Percentiles rank a stretch among this genome's conserved stretches.
These are phyloP conservation scores for Phoma herbarum DNA, from an alignment of 2,329 filamentous ascomycete genomes.

Conservation along the genomic window DNA sequence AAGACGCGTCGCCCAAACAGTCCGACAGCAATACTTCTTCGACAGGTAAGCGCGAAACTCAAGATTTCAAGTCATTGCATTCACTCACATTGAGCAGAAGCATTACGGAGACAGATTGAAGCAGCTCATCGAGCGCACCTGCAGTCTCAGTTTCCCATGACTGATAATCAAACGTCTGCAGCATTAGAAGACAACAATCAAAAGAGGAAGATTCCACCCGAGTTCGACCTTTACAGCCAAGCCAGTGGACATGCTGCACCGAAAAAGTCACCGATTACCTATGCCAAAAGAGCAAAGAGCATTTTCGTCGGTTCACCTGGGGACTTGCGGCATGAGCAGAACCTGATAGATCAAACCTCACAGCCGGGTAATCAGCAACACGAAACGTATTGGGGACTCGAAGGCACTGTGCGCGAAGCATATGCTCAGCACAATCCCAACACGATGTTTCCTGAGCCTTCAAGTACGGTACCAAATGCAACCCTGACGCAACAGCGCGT, in stretches of 20 bases:
- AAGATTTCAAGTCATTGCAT: background rate
- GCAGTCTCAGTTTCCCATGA: constrained; percentile 21
- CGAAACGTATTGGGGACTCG: constrained; percentile 32
- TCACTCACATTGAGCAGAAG: constrained; percentile 4
- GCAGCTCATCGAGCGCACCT: constrained; percentile 39
- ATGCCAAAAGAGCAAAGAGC: constrained; percentile 24
- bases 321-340: background rate
- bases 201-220: background rate
- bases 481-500: constrained; percentile 54
- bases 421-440: constrained; percentile 53
- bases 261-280: constrained; percentile 18
- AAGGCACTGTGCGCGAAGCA: constrained; percentile 47
- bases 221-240: background rate
- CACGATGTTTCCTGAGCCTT: constrained; percentile 52
- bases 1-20: constrained; percentile 30
- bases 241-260: background rate
- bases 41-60: constrained; percentile 9
- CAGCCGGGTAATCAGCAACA: background rate
- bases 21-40: constrained; percentile 16
- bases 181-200: background rate
- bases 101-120: constrained; percentile 27
- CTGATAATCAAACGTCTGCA: constrained; percentile 15
- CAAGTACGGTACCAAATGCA: constrained; percentile 55
- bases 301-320: constrained; percentile 16
- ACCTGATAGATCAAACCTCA: background rate